Conservation (phyloP, 1,139 yeast genomes). For the Hemisphaericaspora subhashii region DNA sequence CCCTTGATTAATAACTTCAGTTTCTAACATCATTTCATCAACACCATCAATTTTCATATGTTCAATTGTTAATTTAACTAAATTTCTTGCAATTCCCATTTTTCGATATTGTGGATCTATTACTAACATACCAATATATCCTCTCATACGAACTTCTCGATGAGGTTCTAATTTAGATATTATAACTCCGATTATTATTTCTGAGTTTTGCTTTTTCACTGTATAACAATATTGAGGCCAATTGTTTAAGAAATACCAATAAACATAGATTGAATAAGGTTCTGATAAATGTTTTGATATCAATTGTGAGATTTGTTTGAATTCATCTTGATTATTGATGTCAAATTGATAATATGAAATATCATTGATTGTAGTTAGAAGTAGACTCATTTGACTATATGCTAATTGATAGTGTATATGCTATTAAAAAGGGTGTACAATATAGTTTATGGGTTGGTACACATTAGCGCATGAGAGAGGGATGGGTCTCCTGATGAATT, state of each 20-base stretch:
- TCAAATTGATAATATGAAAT: conserved; percentile 25
- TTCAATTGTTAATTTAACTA: conserved; percentile 65
- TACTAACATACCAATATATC: conserved; percentile 95
- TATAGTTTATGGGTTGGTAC: no score
- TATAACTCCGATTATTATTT: conserved; percentile 66
- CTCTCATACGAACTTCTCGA: conserved; percentile 67
- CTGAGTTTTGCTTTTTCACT: conserved; percentile 23
- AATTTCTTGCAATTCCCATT: conserved; percentile 72
- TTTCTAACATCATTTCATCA: conserved; percentile 88
- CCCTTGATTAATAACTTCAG: conserved; percentile 79
- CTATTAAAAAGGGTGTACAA: no score
- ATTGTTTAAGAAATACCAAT: conserved; percentile 47
- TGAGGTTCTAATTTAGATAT: conserved; percentile 85
- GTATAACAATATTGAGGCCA: conserved; percentile 50
- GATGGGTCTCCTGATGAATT: conserved; percentile 1
- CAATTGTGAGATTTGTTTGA: conserved; percentile 30
- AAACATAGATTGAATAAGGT: conserved; percentile 49
- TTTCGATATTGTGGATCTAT: conserved; percentile 74
- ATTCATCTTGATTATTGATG: conserved; percentile 25
- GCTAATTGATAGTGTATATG: no score
- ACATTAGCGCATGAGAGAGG: no score
- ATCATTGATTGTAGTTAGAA: conserved; percentile 15
- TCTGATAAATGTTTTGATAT: conserved; percentile 42
- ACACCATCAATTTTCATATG: conserved; percentile 64
- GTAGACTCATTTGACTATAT: no score